Evolutionary conservation across 1,284 basidiomycete genomes (phyloP), one percentile per base, ranked within the genome.

Genomic region (Puccinia coronata): DNA sequence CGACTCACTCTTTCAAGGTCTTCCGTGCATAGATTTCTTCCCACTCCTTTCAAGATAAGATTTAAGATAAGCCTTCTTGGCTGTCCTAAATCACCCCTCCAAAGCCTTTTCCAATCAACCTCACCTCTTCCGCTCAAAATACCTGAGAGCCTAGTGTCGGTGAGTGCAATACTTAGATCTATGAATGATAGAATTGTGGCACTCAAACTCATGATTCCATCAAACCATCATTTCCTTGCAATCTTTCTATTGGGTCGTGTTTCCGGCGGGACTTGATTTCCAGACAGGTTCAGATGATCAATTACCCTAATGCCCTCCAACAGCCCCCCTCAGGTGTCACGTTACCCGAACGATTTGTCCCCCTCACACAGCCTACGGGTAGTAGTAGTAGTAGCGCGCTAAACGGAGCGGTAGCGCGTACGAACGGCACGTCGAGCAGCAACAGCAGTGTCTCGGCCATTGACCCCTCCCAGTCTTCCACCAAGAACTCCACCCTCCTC

Each of bases 261-360:
- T 11, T 12, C 28, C 28, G 18, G 28, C 28, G 2, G 28, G 6
- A 57, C 18, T 43, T n/a, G n/a, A n/a, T n/a, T n/a, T n/a, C n/a
- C n/a, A n/a, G n/a, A n/a, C n/a, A 39, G 23, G 18, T 25, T 39
- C 51, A 71, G 69, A 71, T 71, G 69, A 47, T 71, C 47, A 53
- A 36, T 53, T 71, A 53, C 23, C 69, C 69, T 14, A 51, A 51
- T 55, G 49, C 69, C 28, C 69, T 71, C 43, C 69, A 71, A 55
- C 28, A 25, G 16, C 69, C 69, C 2, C 69, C 69, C 1, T 3
- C 28, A 16, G 69, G 69, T 23, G 0, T 34, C 4, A 71, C 69
- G 23, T 18, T 71, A 23, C 69, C 69, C 4, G 69, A 71, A 11
- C 69, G 69, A 34, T 71, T 71, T n/a, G 11, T 20, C 28, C 9